phyloP scores from a whole-genome alignment of 2,329 filamentous ascomycete species.

The Thermomyces lanuginosus region DNA sequence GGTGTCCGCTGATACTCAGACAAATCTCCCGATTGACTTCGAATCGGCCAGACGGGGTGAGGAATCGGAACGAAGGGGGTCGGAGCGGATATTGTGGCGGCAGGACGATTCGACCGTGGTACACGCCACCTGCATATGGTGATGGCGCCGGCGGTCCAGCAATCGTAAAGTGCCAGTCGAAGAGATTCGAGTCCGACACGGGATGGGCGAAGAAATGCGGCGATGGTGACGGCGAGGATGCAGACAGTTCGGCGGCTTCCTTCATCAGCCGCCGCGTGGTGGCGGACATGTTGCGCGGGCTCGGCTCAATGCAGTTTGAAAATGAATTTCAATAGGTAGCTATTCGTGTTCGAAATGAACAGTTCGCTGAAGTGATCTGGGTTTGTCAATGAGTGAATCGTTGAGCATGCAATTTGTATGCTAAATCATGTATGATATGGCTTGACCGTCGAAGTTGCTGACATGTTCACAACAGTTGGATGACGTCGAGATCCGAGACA shows the following conservation, averaged over 20 bases:
- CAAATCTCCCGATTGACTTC: slow-evolving; percentile 96
- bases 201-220: slow-evolving; percentile 74
- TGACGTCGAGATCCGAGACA: no score
- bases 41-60: slow-evolving; percentile 81
- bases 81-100: slow-evolving; percentile 80
- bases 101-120: slow-evolving; percentile 88
- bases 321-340: not conserved
- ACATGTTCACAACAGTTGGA: no score
- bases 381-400: no score
- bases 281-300: slow-evolving; percentile 12
- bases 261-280: slow-evolving; percentile 39
- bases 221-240: slow-evolving; percentile 54
- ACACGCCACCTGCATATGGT: slow-evolving; percentile 65
- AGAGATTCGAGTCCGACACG: slow-evolving; percentile 66
- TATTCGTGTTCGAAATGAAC: no score
- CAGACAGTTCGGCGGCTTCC: slow-evolving; percentile 75
- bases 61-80: slow-evolving; percentile 88
- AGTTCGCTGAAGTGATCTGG: no score
- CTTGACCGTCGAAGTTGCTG: no score
- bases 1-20: slow-evolving; percentile 80
- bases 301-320: not conserved
- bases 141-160: slow-evolving; percentile 66
- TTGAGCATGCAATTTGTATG: no score
- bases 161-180: slow-evolving; percentile 99
- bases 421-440: no score